phyloP scores from a whole-genome alignment of 2,329 filamentous ascomycete genomes.

The Trichophyton rubrum region DNA sequence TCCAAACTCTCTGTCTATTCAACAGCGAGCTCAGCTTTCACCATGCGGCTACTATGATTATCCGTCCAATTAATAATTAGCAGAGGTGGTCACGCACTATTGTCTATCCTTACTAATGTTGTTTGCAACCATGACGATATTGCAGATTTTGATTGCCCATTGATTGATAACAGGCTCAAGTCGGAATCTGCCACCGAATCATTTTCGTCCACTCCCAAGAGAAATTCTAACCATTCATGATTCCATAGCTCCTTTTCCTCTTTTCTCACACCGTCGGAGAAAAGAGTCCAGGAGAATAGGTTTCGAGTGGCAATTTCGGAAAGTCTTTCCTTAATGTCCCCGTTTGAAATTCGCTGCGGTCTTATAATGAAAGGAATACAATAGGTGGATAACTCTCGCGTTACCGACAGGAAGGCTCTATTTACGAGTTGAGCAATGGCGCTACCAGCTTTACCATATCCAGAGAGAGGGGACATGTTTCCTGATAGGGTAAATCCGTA shows the following conservation, averaged over 20 bases:
- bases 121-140: not conserved
- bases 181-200: not conserved
- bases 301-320: slow-evolving; percentile 9
- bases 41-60: no score
- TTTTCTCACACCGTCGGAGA: slow-evolving; percentile 5
- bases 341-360: not conserved
- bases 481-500: not conserved
- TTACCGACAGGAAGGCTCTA: not conserved
- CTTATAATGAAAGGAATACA: not conserved
- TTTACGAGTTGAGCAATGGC: not conserved
- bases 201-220: slow-evolving; percentile 1
- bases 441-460: not conserved
- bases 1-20: no score
- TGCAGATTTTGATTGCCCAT: not conserved
- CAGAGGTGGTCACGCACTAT: no score
- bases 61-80: no score
- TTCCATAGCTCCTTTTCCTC: slow-evolving; percentile 7
- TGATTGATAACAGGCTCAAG: not conserved
- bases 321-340: slow-evolving; percentile 1
- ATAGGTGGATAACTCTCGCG: not conserved
- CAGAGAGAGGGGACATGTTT: no score
- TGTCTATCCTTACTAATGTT: not conserved
- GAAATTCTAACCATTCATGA: slow-evolving; percentile 8
- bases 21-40: no score
- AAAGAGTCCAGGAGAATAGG: slow-evolving; percentile 8